Conservation (phyloP, 495 filamentous ascomycete genomes). For the Beverwykella pulmonaria region DNA sequence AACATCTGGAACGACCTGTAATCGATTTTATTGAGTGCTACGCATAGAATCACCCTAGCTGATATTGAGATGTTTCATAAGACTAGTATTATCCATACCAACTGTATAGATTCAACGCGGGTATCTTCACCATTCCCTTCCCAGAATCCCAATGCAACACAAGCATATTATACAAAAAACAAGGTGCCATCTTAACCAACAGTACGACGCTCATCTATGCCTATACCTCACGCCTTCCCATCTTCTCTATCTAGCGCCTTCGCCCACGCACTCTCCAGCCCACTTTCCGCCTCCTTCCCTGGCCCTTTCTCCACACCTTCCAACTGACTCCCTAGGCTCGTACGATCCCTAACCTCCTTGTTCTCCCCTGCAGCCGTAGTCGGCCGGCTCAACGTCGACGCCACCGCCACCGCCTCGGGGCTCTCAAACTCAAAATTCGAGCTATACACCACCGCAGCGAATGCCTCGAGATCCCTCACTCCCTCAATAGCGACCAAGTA, state of each 20-base stretch:
- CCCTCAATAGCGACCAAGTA: slow-evolving; percentile 76
- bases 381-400: slow-evolving; percentile 15
- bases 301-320: slow-evolving; percentile 30
- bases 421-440: slow-evolving; percentile 81
- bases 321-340: slow-evolving; percentile 30
- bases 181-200: neutral
- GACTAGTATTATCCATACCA: neutral
- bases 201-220: slow-evolving; percentile 28
- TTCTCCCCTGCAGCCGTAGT: slow-evolving; percentile 29
- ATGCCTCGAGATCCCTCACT: slow-evolving; percentile 86
- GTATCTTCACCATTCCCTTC: slow-evolving; percentile 51
- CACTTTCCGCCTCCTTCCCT: slow-evolving; percentile 49
- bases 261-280: slow-evolving; percentile 69
- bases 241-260: slow-evolving; percentile 50
- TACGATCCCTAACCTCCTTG: slow-evolving; percentile 48
- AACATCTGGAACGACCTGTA: too few species aligned
- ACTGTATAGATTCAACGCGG: slow-evolving; percentile 46
- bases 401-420: slow-evolving; percentile 41
- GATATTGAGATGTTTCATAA: neutral
- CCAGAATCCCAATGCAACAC: slow-evolving; percentile 35
- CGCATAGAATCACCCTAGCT: too few species aligned
- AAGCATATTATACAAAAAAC: neutral
- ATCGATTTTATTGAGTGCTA: too few species aligned
- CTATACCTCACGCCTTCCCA: slow-evolving; percentile 41
- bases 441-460: slow-evolving; percentile 91